A percentile compares a stretch with the other conserved stretches of the same genome.
phyloP scores from a whole-genome alignment of 768 basidiomycete genomes.

The Termitomyces sp. region DNA sequence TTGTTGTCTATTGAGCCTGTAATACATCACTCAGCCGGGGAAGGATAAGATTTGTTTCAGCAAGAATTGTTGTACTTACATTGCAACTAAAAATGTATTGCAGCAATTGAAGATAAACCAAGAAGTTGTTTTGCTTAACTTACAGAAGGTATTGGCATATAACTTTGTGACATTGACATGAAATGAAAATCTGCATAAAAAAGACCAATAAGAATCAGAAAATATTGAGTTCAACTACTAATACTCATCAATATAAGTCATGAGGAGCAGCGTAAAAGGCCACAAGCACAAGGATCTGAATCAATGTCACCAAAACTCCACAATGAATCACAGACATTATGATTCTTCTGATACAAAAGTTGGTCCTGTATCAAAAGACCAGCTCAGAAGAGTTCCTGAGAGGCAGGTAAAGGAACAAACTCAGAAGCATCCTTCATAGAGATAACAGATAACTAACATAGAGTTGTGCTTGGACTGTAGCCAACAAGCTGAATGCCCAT shows the following conservation, averaged over 20 bases:
- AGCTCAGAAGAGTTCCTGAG: no score
- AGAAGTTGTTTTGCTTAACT: slow-evolving; percentile 12
- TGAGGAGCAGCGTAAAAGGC: slow-evolving; percentile 32
- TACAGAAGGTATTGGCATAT: slow-evolving; percentile 45
- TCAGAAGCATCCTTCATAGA: no score
- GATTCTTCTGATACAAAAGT: slow-evolving; percentile 28
- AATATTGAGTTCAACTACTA: neutral
- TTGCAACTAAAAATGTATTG: slow-evolving; percentile 25
- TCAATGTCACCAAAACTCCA: slow-evolving; percentile 36
- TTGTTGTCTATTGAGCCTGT: slow-evolving; percentile 17
- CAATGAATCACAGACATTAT: slow-evolving; percentile 35
- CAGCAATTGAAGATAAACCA: slow-evolving; percentile 12
- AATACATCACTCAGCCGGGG: neutral
- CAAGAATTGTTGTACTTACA: slow-evolving; percentile 15
- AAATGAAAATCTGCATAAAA: slow-evolving; percentile 32
- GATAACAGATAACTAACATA: no score
- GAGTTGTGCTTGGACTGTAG: no score
- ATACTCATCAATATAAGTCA: slow-evolving; percentile 30
- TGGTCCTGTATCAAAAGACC: slow-evolving; percentile 19
- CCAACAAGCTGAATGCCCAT: no score
- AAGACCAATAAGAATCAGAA: neutral
- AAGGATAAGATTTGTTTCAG: neutral
- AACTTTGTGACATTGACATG: slow-evolving; percentile 43
- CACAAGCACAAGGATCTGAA: slow-evolving; percentile 33
- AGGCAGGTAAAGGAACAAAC: no score